These are phyloP conservation scores for Chlorella sp. DNA, from an alignment of 139 green algal species.

Conservation along the genomic window DNA sequence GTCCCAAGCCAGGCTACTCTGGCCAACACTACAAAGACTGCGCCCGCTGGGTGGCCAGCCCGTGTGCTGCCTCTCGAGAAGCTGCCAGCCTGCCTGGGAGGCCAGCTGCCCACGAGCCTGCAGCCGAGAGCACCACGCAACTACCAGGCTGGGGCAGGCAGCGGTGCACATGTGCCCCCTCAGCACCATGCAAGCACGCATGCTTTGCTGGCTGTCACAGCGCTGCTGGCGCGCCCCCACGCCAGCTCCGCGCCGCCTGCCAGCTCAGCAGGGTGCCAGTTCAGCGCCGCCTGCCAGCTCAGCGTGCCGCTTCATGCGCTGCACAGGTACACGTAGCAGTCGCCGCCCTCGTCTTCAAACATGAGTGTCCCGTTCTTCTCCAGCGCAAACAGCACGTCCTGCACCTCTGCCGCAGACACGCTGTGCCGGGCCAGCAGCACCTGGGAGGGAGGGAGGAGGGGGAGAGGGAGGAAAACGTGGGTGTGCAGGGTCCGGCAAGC, in stretches of 20 bases:
- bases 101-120: too few relatives aligned
- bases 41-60: too few relatives aligned
- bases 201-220: neutral
- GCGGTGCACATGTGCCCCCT: neutral
- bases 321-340: neutral
- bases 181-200: too few relatives aligned
- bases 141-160: too few relatives aligned
- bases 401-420: neutral
- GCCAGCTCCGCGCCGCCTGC: neutral
- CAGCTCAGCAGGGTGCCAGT: neutral
- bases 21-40: too few relatives aligned
- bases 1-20: too few relatives aligned
- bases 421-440: neutral
- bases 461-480: too few relatives aligned
- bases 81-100: neutral
- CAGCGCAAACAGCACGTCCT: constrained; percentile 4
- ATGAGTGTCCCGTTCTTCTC: neutral
- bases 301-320: neutral
- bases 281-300: neutral
- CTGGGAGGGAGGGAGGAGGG: neutral
- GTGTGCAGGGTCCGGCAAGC: neutral
- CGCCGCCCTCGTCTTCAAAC: neutral
- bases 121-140: too few relatives aligned
- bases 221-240: too few relatives aligned
- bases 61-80: too few relatives aligned